Base-by-base conservation (phyloP, 2,329 filamentous ascomycete species). In the Fusarium austroafricanum region DNA sequence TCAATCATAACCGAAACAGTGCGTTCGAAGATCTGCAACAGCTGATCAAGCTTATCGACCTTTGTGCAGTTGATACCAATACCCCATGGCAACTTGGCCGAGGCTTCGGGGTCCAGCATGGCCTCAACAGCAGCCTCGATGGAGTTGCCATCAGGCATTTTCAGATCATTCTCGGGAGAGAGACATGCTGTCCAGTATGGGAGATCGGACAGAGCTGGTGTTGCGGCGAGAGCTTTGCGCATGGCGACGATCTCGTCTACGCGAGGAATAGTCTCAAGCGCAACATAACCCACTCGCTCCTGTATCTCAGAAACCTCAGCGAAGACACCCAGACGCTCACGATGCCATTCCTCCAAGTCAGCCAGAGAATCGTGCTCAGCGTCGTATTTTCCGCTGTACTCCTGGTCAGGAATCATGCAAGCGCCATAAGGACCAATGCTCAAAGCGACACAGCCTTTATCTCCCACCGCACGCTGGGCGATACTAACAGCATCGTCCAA, bases 21-120 rank as follows among this genome's bases (percentile, higher is more conserved):
- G 5, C 77, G 79, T 70, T 90, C 87, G 50, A 86, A 90, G 47
- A 84, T 79, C 18, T 76, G 77, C 18, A 92, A 77, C 17, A 91
- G 77, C 1, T 77, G 73, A 3, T 84, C 83, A 29, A 92, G 80
- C 74, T 90, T 89, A 49, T 84, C 81, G 33, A 92, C 83, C 75
- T 90, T 91, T 37, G 85, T 91, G 75, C 89, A 92, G 76, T 92
- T 92, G 72, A 92, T 84, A 3, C 90, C 89, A 23, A 92, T 82
- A 0, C 86, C 89, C 85, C 86, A 89, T 0, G 89, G 89, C 5
- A 76, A 63, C 6, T 65, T 70, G 2, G 47, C 15, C 1, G 73
- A 71, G 7, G 75, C 21, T 2, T 56, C 49, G 0, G 67, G 71
- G 35, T 76, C 75, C 4, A 84, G 72, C 80, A 83, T 81, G 8